Conservation (phyloP, 2,329 filamentous ascomycete species). For the Ophiostoma quercus region DNA sequence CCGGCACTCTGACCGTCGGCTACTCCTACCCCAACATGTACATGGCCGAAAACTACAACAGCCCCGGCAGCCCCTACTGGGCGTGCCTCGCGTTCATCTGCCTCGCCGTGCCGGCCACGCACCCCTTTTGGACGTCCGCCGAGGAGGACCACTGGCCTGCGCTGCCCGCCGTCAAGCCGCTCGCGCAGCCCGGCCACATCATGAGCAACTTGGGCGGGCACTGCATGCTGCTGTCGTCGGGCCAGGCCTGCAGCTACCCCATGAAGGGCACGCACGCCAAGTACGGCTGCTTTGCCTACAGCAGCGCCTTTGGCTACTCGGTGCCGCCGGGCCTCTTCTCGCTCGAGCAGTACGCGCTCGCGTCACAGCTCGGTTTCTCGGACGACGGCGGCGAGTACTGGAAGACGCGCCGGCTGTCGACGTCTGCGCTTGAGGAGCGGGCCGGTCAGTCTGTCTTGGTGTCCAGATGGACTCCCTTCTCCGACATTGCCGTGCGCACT, state of each 20-base stretch:
- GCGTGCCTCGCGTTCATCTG: slow-evolving; percentile 73
- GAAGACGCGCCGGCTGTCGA: slow-evolving; percentile 67
- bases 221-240: slow-evolving; percentile 68
- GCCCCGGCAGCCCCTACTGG: slow-evolving; percentile 70
- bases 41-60: slow-evolving; percentile 80
- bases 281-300: slow-evolving; percentile 75
- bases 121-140: slow-evolving; percentile 68
- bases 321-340: slow-evolving; percentile 71
- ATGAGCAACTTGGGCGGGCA: slow-evolving; percentile 66
- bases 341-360: slow-evolving; percentile 69
- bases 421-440: slow-evolving; percentile 29
- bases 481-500: slow-evolving; percentile 61
- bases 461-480: slow-evolving; percentile 61
- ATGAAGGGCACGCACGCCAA: slow-evolving; percentile 78
- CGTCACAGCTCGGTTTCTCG: slow-evolving; percentile 69
- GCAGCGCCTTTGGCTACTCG: slow-evolving; percentile 68
- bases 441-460: not conserved
- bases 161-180: slow-evolving; percentile 54
- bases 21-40: slow-evolving; percentile 77
- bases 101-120: slow-evolving; percentile 60
- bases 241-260: slow-evolving; percentile 76
- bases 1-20: slow-evolving; percentile 69
- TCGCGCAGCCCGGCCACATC: slow-evolving; percentile 69
- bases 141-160: slow-evolving; percentile 56
- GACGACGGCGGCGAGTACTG: slow-evolving; percentile 74